Evolutionary conservation across 2,329 filamentous ascomycete species (phyloP).

Genomic region (Seiridium unicorne): DNA sequence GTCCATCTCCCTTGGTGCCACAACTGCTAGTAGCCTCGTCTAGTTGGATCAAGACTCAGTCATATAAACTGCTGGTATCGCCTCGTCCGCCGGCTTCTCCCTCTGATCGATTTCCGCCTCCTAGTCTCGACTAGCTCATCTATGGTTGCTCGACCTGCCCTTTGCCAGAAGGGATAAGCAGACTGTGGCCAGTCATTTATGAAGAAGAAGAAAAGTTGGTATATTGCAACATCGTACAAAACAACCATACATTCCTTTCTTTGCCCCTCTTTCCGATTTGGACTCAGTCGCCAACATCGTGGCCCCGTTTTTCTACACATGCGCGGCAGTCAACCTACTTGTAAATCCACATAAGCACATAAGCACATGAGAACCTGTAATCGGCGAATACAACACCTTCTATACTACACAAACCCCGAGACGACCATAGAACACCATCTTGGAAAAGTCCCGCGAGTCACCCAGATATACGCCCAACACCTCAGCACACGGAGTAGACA

Average conservation of each 20-base stretch:
- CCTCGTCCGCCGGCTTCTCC: slow-evolving; percentile 17
- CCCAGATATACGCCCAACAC: no score
- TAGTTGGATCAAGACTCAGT: neutral
- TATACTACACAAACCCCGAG: neutral
- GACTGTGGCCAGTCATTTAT: slow-evolving; percentile 9
- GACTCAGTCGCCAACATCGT: neutral
- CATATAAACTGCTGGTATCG: slow-evolving; percentile 11
- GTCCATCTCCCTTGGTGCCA: neutral
- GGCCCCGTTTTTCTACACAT: neutral
- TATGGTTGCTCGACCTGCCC: slow-evolving; percentile 6
- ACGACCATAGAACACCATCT: no score
- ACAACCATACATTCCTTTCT: slow-evolving; percentile 16
- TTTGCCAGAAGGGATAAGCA: slow-evolving; percentile 17
- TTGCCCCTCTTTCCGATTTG: slow-evolving; percentile 14
- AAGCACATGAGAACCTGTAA: neutral
- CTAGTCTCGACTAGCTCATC: slow-evolving; percentile 1
- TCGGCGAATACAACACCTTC: slow-evolving; percentile 12
- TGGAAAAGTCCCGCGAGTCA: no score
- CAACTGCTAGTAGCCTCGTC: neutral
- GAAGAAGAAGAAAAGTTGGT: slow-evolving; percentile 10
- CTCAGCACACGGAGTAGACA: no score
- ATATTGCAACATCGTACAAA: slow-evolving; percentile 22
- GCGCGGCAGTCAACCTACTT: slow-evolving; percentile 9
- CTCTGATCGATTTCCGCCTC: slow-evolving; percentile 16
- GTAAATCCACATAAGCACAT: neutral